A percentile compares a stretch with the other conserved stretches of the same genome.
Conservation (phyloP, 352 stramenopile species). For the Pythium scleroteichum region DNA sequence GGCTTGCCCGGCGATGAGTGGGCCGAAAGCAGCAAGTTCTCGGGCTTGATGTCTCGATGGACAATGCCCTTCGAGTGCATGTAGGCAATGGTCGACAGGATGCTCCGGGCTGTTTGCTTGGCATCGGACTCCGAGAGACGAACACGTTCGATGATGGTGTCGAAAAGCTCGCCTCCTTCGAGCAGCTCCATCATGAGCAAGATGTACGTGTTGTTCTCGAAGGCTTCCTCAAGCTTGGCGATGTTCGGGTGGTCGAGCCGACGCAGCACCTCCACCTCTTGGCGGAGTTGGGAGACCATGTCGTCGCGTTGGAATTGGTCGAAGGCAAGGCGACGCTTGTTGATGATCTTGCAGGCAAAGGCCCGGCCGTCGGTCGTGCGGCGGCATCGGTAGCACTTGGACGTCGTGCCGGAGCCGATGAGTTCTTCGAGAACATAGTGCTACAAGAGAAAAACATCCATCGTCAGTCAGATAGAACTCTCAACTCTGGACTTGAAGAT, state of each 20-base stretch:
- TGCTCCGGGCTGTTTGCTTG: constrained; percentile 41
- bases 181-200: constrained; percentile 72
- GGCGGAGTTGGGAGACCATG: constrained; percentile 57
- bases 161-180: constrained; percentile 81
- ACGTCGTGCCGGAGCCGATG: constrained; percentile 67
- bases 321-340: constrained; percentile 59
- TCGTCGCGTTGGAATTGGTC: constrained; percentile 50
- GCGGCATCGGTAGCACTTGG: constrained; percentile 65
- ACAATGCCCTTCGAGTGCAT: constrained; percentile 83
- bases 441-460: constrained; percentile 1
- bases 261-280: constrained; percentile 66
- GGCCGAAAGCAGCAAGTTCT: constrained; percentile 94
- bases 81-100: constrained; percentile 75
- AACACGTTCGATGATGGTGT: constrained; percentile 71
- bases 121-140: constrained; percentile 61
- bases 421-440: constrained; percentile 62
- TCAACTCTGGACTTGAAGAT: neutral
- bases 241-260: constrained; percentile 70
- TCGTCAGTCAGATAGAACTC: constrained; percentile 1
- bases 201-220: constrained; percentile 68
- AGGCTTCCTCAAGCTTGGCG: constrained; percentile 62
- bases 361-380: constrained; percentile 41
- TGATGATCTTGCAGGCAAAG: constrained; percentile 82
- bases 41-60: constrained; percentile 99
- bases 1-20: constrained; percentile 25